These are phyloP conservation scores for Manihot esculenta DNA, from an alignment of 441 rosid species.

Conservation along the genomic window DNA sequence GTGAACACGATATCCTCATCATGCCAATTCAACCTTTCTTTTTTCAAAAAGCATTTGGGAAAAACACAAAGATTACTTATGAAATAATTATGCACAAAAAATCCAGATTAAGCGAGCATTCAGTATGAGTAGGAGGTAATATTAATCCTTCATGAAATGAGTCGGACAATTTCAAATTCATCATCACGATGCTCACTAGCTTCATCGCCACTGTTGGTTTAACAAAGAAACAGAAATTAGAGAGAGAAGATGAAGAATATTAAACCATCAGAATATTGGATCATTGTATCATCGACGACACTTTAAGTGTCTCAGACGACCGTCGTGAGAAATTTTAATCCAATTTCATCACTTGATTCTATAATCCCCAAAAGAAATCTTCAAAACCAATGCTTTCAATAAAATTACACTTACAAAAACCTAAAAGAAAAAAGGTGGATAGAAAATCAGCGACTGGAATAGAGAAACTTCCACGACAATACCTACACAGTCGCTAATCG, in stretches of 20 bases:
- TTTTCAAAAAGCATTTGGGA: no score
- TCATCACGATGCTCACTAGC: conserved; percentile 30
- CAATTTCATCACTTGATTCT: conserved; percentile 44
- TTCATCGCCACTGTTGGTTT: no score
- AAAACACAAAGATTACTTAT: no score
- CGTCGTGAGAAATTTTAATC: conserved; percentile 55
- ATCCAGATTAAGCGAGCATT: conserved; percentile 13
- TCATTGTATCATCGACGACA: conserved; percentile 43
- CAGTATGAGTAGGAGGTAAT: conserved; percentile 41
- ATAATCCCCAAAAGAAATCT: neutral
- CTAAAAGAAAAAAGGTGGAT: neutral
- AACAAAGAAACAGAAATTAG: neutral
- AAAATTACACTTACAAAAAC: no score
- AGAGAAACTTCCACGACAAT: neutral
- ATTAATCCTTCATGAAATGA: conserved; percentile 25
- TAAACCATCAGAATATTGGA: conserved; percentile 53
- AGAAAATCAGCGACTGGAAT: neutral
- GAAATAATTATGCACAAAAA: neutral
- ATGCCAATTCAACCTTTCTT: neutral
- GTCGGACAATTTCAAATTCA: conserved; percentile 19
- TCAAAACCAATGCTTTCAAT: no score
- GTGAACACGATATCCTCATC: conserved; percentile 2
- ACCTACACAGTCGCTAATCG: no score
- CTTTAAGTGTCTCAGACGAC: conserved; percentile 49
- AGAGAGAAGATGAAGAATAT: neutral